phyloP scores from a whole-genome alignment of 352 stramenopile species.

The Aphanomyces stellatus region DNA sequence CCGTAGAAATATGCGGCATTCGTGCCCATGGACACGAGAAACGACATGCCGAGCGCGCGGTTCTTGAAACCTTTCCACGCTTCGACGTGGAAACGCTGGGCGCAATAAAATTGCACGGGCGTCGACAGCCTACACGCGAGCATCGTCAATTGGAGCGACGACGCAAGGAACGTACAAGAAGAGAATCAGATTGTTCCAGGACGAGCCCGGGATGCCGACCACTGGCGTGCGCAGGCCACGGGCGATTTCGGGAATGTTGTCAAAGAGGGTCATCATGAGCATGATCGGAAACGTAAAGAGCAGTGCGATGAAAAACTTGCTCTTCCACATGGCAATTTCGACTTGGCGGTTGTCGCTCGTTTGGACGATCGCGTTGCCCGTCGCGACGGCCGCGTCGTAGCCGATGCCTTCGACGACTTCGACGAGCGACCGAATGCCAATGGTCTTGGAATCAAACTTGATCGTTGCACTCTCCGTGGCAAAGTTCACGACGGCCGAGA shows the following conservation, averaged over 20 bases:
- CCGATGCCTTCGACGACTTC: constrained; percentile 85
- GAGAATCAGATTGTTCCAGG: constrained; percentile 70
- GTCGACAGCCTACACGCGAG: constrained; percentile 67
- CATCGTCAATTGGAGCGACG: constrained; percentile 17
- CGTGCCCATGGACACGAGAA: constrained; percentile 95
- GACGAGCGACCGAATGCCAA: constrained; percentile 74
- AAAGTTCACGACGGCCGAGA: constrained; percentile 73
- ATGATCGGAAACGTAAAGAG: constrained; percentile 92
- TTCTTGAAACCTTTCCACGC: constrained; percentile 88
- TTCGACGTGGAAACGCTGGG: constrained; percentile 90
- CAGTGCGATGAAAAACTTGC: constrained; percentile 81
- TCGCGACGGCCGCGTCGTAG: constrained; percentile 76
- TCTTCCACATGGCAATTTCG: constrained; percentile 68
- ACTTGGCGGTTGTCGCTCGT: constrained; percentile 73
- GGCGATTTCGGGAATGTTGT: constrained; percentile 55
- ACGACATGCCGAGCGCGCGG: constrained; percentile 92
- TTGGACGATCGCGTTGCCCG: constrained; percentile 37
- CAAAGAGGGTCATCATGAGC: constrained; percentile 87
- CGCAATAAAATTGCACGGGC: constrained; percentile 94
- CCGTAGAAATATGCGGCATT: constrained; percentile 96
- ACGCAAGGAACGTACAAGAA: constrained; percentile 25
- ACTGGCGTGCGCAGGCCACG: constrained; percentile 39
- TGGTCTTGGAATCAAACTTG: constrained; percentile 60
- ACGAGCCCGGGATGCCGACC: constrained; percentile 38
- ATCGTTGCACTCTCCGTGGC: constrained; percentile 80